Evolutionary conservation across 352 stramenopile genomes (phyloP).

Genomic region (Phytopythium helicoides): DNA sequence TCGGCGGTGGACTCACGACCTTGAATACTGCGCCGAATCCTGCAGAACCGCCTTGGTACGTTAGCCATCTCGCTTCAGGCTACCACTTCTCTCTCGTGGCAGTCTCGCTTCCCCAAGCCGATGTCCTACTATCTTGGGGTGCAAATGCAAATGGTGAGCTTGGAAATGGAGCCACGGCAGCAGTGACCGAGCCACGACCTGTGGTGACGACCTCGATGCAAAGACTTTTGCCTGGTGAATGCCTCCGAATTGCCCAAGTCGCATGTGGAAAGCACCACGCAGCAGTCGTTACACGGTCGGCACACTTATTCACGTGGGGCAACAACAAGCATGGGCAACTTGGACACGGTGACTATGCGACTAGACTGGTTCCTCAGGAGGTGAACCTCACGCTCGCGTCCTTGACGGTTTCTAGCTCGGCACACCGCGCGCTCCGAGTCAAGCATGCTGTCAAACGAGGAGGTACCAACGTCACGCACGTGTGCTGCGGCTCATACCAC

Average conservation of each 20-base stretch:
- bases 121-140: constrained; percentile 49
- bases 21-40: not conserved
- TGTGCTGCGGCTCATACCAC: constrained; percentile 63
- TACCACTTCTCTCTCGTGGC: constrained; percentile 61
- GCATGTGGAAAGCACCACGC: constrained; percentile 76
- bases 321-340: constrained; percentile 76
- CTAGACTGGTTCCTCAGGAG: constrained; percentile 37
- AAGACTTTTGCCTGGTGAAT: constrained; percentile 23
- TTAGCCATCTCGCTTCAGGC: constrained; percentile 56
- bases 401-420: constrained; percentile 24
- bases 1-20: no score
- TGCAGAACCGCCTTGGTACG: constrained; percentile 23
- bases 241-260: constrained; percentile 37
- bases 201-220: constrained; percentile 33
- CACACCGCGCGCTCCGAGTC: constrained; percentile 48
- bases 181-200: constrained; percentile 30
- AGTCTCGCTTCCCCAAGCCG: constrained; percentile 32
- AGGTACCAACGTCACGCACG: constrained; percentile 59
- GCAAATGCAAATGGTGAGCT: constrained; percentile 59
- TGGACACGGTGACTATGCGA: constrained; percentile 51
- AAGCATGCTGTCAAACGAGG: constrained; percentile 55
- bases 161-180: constrained; percentile 40
- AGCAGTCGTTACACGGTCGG: constrained; percentile 53
- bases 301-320: constrained; percentile 71
- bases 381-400: constrained; percentile 48